A percentile compares a stretch with the other conserved stretches of the same genome.
These are phyloP conservation scores for Ascochyta lentis DNA, from an alignment of 2,329 filamentous ascomycete genomes.

Conservation along the genomic window DNA sequence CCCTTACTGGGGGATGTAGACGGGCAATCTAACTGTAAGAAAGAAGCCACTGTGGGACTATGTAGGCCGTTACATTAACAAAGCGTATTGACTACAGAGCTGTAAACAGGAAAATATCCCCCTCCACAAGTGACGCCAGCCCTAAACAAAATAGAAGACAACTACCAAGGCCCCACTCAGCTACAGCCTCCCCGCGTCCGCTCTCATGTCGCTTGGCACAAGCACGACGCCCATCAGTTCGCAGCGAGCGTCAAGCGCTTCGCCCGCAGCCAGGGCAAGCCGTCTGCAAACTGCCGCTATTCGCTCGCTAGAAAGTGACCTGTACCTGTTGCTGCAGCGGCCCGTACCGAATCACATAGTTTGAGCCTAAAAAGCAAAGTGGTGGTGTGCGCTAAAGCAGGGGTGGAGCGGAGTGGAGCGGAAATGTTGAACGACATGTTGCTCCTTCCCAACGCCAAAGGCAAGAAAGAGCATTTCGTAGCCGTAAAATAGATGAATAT, in stretches of 20 bases:
- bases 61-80: constrained; percentile 34
- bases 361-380: constrained; percentile 34
- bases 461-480: background rate
- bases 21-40: background rate
- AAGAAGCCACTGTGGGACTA: constrained; percentile 11
- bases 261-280: background rate
- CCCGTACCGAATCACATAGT: constrained; percentile 41
- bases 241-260: background rate
- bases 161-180: background rate
- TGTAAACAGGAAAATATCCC: background rate
- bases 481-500: background rate
- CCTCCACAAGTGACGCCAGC: background rate
- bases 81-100: constrained; percentile 6
- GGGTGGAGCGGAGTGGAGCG: constrained; percentile 36
- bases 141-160: background rate
- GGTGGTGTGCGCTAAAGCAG: constrained; percentile 38
- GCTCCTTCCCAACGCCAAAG: background rate
- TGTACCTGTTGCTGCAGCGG: constrained; percentile 43
- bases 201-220: background rate
- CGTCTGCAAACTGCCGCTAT: constrained; percentile 25
- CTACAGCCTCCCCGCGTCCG: background rate
- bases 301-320: constrained; percentile 38
- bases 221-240: constrained; percentile 2
- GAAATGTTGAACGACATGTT: constrained; percentile 25
- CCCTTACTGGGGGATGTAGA: constrained; percentile 1